Evolutionary conservation across 176 grass and related monocot genomes (phyloP).

Genomic region (Thalia dealbata): DNA sequence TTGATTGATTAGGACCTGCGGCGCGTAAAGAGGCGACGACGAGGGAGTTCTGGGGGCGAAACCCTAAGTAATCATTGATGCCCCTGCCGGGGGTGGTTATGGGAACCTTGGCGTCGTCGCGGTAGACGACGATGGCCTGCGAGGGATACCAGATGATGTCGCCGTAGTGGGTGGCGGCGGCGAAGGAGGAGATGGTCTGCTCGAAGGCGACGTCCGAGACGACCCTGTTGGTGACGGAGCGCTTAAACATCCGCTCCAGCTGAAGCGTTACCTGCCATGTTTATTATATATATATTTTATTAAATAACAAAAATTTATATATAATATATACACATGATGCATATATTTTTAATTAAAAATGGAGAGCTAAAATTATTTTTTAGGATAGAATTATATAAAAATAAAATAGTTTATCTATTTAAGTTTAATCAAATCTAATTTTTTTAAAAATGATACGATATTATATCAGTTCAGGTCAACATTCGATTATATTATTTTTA

Average conservation of each 20-base stretch:
- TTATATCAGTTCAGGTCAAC: too few relatives aligned
- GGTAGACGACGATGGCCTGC: constrained; percentile 34
- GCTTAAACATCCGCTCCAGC: constrained; percentile 65
- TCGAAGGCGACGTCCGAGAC: constrained; percentile 33
- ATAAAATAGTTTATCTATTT: too few relatives aligned
- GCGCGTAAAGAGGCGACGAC: constrained; percentile 5
- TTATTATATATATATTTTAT: too few relatives aligned
- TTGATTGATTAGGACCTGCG: background rate
- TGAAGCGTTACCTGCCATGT: constrained; percentile 55
- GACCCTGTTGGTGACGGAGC: constrained; percentile 37
- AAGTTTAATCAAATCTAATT: too few relatives aligned
- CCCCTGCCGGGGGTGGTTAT: constrained; percentile 30
- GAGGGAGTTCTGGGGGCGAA: constrained; percentile 27
- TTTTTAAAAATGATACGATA: too few relatives aligned
- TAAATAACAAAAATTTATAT: too few relatives aligned
- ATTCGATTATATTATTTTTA: too few relatives aligned
- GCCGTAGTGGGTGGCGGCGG: constrained; percentile 38
- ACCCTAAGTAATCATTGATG: constrained; percentile 41
- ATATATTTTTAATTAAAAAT: too few relatives aligned
- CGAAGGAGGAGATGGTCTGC: constrained; percentile 31
- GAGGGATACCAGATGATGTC: constrained; percentile 57
- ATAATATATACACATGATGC: too few relatives aligned
- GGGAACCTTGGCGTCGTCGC: constrained; percentile 43
- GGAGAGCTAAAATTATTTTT: too few relatives aligned
- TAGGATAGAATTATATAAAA: too few relatives aligned